Evolutionary conservation across 2,329 filamentous ascomycete genomes (phyloP).

Genomic region (Penicillium sclerotigenum): DNA sequence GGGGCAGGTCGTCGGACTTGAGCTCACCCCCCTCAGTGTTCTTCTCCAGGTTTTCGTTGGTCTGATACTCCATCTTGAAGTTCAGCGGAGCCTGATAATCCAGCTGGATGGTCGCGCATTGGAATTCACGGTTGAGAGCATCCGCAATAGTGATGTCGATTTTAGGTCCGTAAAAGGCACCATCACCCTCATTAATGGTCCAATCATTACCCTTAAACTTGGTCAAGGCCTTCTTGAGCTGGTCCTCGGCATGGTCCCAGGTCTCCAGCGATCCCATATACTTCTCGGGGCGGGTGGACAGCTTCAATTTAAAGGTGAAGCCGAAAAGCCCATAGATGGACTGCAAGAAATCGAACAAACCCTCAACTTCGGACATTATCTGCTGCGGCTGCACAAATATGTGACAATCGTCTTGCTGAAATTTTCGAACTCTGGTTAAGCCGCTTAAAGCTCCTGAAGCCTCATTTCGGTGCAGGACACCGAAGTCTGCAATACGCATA

Average conservation of each 20-base stretch:
- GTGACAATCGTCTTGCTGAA: conserved; percentile 95
- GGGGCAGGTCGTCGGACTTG: conserved; percentile 36
- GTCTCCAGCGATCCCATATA: conserved; percentile 81
- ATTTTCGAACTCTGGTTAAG: conserved; percentile 85
- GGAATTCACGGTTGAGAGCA: conserved; percentile 76
- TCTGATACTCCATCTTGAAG: conserved; percentile 85
- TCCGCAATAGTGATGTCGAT: conserved; percentile 95
- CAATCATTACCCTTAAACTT: conserved; percentile 73
- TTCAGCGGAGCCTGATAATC: conserved; percentile 83
- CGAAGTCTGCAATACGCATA: conserved; percentile 91
- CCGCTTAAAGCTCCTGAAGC: conserved; percentile 83
- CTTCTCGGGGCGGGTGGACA: conserved; percentile 87
- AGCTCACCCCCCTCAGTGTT: conserved; percentile 37
- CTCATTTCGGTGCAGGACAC: conserved; percentile 92
- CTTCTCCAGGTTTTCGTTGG: conserved; percentile 61
- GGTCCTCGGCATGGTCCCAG: conserved; percentile 84
- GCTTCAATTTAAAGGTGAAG: conserved; percentile 88
- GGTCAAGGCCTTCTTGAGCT: conserved; percentile 74
- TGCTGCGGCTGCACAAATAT: conserved; percentile 69
- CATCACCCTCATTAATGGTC: conserved; percentile 91
- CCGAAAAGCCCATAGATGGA: conserved; percentile 78
- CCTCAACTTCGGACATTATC: conserved; percentile 71
- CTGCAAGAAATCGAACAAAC: conserved; percentile 81
- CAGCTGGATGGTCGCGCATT: conserved; percentile 91
- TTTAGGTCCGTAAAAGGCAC: conserved; percentile 98